phyloP scores from a whole-genome alignment of 2,329 filamentous ascomycete genomes.

The Penicillium vulpinum region DNA sequence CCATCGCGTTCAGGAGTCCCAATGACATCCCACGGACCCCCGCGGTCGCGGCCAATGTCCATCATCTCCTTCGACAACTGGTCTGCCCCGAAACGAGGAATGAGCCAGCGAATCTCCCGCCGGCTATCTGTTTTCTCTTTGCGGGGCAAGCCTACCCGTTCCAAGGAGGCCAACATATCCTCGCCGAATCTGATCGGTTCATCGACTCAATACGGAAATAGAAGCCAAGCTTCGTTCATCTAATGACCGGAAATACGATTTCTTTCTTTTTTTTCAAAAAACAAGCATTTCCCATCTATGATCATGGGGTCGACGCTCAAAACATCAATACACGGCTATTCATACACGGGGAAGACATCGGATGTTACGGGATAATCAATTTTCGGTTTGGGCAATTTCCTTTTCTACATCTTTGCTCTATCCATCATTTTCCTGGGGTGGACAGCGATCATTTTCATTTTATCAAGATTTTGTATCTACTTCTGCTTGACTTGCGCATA shows the following conservation, averaged over 20 bases:
- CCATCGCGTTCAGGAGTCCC: conserved; percentile 17
- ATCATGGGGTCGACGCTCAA: not conserved
- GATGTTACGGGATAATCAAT: conserved; percentile 1
- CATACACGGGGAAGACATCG: not conserved
- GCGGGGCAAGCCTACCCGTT: conserved; percentile 12
- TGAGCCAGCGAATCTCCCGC: conserved; percentile 30
- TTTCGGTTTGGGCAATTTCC: not conserved
- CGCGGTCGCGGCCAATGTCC: conserved; percentile 28
- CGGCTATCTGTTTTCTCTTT: conserved; percentile 27
- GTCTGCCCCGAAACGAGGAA: conserved; percentile 19
- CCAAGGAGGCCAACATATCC: conserved; percentile 29
- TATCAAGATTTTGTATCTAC: not conserved
- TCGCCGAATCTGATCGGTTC: conserved; percentile 37
- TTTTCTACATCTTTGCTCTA: not conserved
- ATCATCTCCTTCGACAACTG: conserved; percentile 27
- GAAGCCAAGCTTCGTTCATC: conserved; percentile 16
- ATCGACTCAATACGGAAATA: conserved; percentile 27
- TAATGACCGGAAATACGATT: conserved; percentile 5
- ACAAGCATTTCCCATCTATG: not conserved
- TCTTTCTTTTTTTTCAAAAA: too few relatives aligned
- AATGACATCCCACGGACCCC: conserved; percentile 14
- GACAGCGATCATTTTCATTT: not conserved
- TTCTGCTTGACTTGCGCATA: conserved; percentile 17
- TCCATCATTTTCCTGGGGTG: not conserved
- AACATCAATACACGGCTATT: not conserved